A percentile compares a stretch with the other conserved stretches of the same genome.
phyloP scores from a whole-genome alignment of 768 basidiomycete species.

The Suillus sp. region DNA sequence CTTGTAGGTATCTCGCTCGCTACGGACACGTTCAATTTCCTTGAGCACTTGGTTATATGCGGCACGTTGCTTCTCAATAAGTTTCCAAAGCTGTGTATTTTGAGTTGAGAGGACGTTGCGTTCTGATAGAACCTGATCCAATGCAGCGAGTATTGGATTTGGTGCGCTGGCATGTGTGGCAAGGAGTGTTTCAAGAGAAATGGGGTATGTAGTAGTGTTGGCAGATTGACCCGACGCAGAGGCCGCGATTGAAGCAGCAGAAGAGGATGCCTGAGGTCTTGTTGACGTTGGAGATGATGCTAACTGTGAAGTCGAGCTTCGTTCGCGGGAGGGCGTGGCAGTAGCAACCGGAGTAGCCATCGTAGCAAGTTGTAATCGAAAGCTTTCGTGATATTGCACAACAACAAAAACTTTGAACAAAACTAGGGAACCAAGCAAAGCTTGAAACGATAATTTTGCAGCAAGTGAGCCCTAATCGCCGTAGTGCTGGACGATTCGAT shows the following conservation, averaged over 20 bases:
- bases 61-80: constrained; percentile 87
- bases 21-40: constrained; percentile 82
- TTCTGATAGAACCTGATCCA: constrained; percentile 78
- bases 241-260: constrained; percentile 28
- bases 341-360: constrained; percentile 14
- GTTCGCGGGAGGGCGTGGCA: constrained; percentile 26
- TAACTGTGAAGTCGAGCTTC: constrained; percentile 24
- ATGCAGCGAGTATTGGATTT: constrained; percentile 59
- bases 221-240: constrained; percentile 33
- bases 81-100: constrained; percentile 92
- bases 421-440: background rate
- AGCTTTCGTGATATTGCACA: constrained; percentile 1
- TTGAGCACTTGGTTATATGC: constrained; percentile 81
- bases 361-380: background rate
- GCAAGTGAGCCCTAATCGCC: background rate
- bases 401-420: constrained; percentile 5
- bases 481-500: background rate
- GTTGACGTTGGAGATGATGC: constrained; percentile 33
- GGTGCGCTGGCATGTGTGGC: constrained; percentile 51
- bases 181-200: constrained; percentile 58
- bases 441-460: background rate
- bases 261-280: constrained; percentile 35
- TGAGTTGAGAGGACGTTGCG: constrained; percentile 80
- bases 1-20: constrained; percentile 71
- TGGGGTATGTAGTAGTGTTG: constrained; percentile 31